Base-by-base conservation (phyloP, 176 grass and related monocot species). In the Musa beccarii region DNA sequence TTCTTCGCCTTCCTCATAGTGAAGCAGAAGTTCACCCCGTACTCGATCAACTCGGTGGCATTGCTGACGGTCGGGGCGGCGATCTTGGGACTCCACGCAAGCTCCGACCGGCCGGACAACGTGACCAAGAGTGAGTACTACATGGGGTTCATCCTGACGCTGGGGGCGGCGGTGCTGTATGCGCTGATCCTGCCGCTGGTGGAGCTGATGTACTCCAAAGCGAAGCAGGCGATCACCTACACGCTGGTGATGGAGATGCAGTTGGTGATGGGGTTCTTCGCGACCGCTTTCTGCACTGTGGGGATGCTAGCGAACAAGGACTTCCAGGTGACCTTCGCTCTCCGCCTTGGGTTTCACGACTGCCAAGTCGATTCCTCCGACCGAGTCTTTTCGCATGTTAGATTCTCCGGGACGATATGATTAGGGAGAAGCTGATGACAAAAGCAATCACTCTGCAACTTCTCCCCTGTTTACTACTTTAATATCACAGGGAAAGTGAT, bases 161-260 rank as follows among this genome's bases (percentile, higher is more conserved):
- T 96, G 0, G 86, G 49, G 53, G 89, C 89, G 71, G 92, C 92
- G 7, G 84, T 49, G 26, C 79, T 96, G 17, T 92, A 84, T 53
- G 86, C 80, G 0, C 24, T 96, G 29, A 13, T 96, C 49, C 78
- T 96, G 34, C 86, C 92, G 34, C 62, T 82, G 75, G 68, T 96
- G 75, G 89, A 96, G 78, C 82, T 87, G 66, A 82, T 73, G 11
- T 87, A 89, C 71, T 77, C 84, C 2, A 71, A 79, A 17, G 9
- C 79, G 19, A 53, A 74, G 3, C 69, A 15, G 13, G 56, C 73
- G 21, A 75, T 89, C 8, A 84, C 19, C 26, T 96, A 92, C 83
- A 87, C 86, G 49, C 64, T 97, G 69, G 84, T 90, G 69, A 79
- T 89, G 84, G 93, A 96, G 90, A 90, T 96, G 87, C 89, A 92